Evolutionary conservation across 1,284 basidiomycete genomes (phyloP).

Genomic region (Trametes versicolor): DNA sequence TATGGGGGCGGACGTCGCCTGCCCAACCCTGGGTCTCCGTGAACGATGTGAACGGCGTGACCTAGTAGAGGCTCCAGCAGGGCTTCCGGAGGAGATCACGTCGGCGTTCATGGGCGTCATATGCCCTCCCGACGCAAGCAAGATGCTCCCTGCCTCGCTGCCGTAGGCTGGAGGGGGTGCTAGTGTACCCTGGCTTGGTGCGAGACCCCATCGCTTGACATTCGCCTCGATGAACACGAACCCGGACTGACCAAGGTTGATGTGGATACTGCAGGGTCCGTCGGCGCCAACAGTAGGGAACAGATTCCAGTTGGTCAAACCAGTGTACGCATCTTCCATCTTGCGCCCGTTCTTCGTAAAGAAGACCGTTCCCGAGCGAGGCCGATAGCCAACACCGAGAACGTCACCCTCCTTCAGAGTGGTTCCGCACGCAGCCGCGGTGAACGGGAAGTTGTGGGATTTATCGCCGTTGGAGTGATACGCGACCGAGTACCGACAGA

Average conservation of each 20-base stretch:
- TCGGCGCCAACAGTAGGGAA: constrained; percentile 96
- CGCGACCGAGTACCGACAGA: constrained; percentile 91
- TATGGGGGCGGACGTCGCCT: constrained; percentile 52
- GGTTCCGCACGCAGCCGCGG: constrained; percentile 87
- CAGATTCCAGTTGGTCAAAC: constrained; percentile 88
- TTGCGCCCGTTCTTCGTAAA: constrained; percentile 96
- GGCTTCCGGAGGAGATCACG: constrained; percentile 52
- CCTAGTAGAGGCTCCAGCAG: constrained; percentile 58
- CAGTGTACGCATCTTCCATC: constrained; percentile 93
- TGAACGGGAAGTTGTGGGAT: constrained; percentile 97
- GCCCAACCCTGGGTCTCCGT: constrained; percentile 49
- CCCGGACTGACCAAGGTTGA: constrained; percentile 95
- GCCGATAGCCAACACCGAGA: constrained; percentile 92
- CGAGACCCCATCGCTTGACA: constrained; percentile 98
- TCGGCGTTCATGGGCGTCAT: constrained; percentile 52
- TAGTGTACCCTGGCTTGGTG: constrained; percentile 93
- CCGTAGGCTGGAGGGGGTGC: constrained; percentile 97
- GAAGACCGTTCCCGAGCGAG: constrained; percentile 95
- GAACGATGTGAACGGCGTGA: constrained; percentile 69
- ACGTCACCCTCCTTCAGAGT: constrained; percentile 93
- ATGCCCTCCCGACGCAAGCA: constrained; percentile 88
- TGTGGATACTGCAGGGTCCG: constrained; percentile 93
- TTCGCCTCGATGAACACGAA: constrained; percentile 99
- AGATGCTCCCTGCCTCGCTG: constrained; percentile 92
- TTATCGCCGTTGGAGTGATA: constrained; percentile 98